Percentiles rank a stretch among this genome's conserved stretches.
These are phyloP conservation scores for Maudiozyma pseudohumilis DNA, from an alignment of 805 yeast species.

Conservation along the genomic window DNA sequence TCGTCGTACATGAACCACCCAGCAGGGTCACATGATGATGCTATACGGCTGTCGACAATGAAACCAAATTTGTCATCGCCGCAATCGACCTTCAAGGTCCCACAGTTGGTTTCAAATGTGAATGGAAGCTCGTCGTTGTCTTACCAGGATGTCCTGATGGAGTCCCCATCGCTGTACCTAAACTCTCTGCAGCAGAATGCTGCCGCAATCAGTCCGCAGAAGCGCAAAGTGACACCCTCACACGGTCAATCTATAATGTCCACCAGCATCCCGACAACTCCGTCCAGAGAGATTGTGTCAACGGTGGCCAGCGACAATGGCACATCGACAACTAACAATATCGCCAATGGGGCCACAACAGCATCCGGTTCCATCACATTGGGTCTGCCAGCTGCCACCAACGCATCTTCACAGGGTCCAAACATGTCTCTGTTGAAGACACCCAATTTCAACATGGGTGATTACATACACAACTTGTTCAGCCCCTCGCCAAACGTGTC, in stretches of 20 bases:
- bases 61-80: slow-evolving; percentile 24
- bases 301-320: too few relatives aligned
- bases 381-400: too few relatives aligned
- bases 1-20: slow-evolving; percentile 1
- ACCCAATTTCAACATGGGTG: slow-evolving; percentile 30
- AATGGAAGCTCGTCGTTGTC: slow-evolving; percentile 2
- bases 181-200: slow-evolving; percentile 1
- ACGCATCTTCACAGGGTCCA: neutral
- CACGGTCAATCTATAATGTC: neutral
- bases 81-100: slow-evolving; percentile 25
- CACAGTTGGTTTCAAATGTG: slow-evolving; percentile 7
- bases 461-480: slow-evolving; percentile 29
- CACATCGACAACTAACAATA: too few relatives aligned
- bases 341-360: too few relatives aligned
- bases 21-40: slow-evolving; percentile 9
- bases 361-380: too few relatives aligned
- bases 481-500: slow-evolving; percentile 28
- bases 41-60: slow-evolving; percentile 22
- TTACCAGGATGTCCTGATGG: slow-evolving; percentile 17
- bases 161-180: slow-evolving; percentile 20
- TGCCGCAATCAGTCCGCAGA: slow-evolving; percentile 12
- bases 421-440: slow-evolving; percentile 20
- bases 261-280: slow-evolving; percentile 21
- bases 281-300: slow-evolving; percentile 22
- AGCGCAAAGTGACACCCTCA: slow-evolving; percentile 5